phyloP scores from a whole-genome alignment of 768 basidiomycete genomes.

The Butyriboletus loyo region DNA sequence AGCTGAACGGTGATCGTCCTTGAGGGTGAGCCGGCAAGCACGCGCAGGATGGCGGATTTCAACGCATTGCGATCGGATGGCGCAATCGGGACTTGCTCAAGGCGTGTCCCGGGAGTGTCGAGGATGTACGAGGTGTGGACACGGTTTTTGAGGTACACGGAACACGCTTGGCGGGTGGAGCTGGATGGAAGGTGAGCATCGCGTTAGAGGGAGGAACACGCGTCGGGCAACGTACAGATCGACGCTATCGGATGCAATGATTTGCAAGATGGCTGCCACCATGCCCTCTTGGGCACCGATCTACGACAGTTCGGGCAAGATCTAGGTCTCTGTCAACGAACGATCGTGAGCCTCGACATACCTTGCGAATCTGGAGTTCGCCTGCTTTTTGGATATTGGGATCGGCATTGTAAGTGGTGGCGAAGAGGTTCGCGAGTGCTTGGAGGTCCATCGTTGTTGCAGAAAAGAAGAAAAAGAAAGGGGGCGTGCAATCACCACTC shows the following conservation, averaged over 20 bases:
- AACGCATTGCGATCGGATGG: constrained; percentile 71
- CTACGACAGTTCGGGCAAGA: constrained; percentile 36
- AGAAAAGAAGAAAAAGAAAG: not conserved
- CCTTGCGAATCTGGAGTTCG: constrained; percentile 87
- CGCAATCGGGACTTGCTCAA: constrained; percentile 63
- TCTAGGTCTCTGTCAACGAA: not conserved
- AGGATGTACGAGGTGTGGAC: constrained; percentile 63
- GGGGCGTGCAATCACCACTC: not conserved
- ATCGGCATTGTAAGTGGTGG: constrained; percentile 77
- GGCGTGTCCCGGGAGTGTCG: constrained; percentile 41
- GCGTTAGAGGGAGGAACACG: constrained; percentile 33
- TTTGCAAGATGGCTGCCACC: constrained; percentile 79
- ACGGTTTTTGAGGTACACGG: constrained; percentile 91
- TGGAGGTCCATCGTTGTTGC: constrained; percentile 62
- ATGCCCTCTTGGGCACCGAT: constrained; percentile 79
- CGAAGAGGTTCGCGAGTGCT: constrained; percentile 72
- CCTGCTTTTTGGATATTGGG: constrained; percentile 84
- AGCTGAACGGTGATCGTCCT: constrained; percentile 74
- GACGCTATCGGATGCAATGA: constrained; percentile 73
- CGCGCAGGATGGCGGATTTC: constrained; percentile 60
- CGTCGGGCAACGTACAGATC: constrained; percentile 57
- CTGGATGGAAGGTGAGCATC: constrained; percentile 33
- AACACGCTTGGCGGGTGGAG: constrained; percentile 78
- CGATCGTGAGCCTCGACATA: constrained; percentile 23
- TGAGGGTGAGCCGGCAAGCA: constrained; percentile 67